Conservation (phyloP, 2,329 filamentous ascomycete genomes). For the Aureobasidium vineae region DNA sequence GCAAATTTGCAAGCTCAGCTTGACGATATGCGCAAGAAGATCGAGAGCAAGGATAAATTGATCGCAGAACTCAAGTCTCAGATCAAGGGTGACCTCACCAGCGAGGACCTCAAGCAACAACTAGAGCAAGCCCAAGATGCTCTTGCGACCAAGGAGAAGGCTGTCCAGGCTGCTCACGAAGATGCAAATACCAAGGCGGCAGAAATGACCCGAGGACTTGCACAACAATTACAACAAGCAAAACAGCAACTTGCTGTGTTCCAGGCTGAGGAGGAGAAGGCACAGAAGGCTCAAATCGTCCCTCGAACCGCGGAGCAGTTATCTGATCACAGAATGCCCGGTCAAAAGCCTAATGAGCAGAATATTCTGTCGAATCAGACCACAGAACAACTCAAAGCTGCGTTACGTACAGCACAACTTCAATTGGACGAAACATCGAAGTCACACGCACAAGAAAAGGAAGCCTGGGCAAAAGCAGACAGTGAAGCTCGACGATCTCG, state of each 20-base stretch:
- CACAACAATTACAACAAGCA: conserved; percentile 19
- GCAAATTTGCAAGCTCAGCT: not conserved
- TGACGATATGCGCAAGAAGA: not conserved
- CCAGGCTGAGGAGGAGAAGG: conserved; percentile 26
- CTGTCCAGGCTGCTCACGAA: not conserved
- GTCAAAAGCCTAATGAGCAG: too few relatives aligned
- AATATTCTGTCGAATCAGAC: not conserved
- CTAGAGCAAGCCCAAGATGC: conserved; percentile 19
- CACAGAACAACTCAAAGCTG: not conserved
- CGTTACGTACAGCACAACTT: conserved; percentile 9
- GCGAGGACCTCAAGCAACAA: not conserved
- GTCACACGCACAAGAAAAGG: conserved; percentile 28
- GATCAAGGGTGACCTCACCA: not conserved
- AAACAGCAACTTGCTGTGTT: conserved; percentile 19
- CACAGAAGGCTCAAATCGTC: too few relatives aligned
- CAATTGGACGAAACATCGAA: conserved; percentile 30
- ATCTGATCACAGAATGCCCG: too few relatives aligned
- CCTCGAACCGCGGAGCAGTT: too few relatives aligned
- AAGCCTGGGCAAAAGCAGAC: conserved; percentile 12
- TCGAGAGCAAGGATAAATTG: not conserved
- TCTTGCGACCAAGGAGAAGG: conserved; percentile 5
- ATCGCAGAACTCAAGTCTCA: conserved; percentile 3
- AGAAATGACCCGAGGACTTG: conserved; percentile 18
- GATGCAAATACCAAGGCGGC: conserved; percentile 20
- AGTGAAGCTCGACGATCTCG: conserved; percentile 6